Conservation (phyloP, 2,329 filamentous ascomycete genomes). For the Aphanoascus verrucosus region DNA sequence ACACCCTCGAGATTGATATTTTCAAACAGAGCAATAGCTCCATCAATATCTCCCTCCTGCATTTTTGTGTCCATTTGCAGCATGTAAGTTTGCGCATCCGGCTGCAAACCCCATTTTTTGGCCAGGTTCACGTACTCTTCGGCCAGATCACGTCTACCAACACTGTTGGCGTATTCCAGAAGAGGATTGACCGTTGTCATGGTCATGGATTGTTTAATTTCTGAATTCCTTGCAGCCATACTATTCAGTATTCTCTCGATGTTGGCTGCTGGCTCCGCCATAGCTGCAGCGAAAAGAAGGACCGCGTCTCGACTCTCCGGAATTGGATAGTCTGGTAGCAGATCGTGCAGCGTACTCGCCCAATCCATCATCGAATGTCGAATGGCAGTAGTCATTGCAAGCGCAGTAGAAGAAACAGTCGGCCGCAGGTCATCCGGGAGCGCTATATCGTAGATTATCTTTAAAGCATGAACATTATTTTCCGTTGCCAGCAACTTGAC, state of each 20-base stretch:
- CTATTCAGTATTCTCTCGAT: slow-evolving; percentile 61
- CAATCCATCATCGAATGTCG: slow-evolving; percentile 51
- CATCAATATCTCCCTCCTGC: slow-evolving; percentile 59
- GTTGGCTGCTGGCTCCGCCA: slow-evolving; percentile 61
- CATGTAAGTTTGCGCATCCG: slow-evolving; percentile 59
- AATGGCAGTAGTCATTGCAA: slow-evolving; percentile 51
- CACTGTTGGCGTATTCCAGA: slow-evolving; percentile 60
- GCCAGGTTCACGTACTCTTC: slow-evolving; percentile 62
- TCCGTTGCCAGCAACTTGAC: slow-evolving; percentile 52
- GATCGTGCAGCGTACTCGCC: slow-evolving; percentile 51
- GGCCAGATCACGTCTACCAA: slow-evolving; percentile 58
- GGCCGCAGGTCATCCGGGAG: slow-evolving; percentile 35
- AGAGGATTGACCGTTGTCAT: slow-evolving; percentile 66
- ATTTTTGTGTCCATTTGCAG: slow-evolving; percentile 68
- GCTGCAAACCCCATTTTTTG: slow-evolving; percentile 51
- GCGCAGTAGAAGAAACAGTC: slow-evolving; percentile 40
- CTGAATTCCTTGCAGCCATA: slow-evolving; percentile 45
- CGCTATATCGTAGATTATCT: slow-evolving; percentile 55
- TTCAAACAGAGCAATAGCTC: slow-evolving; percentile 46
- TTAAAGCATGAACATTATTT: slow-evolving; percentile 50
- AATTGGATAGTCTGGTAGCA: slow-evolving; percentile 34
- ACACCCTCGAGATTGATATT: slow-evolving; percentile 41
- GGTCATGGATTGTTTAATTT: slow-evolving; percentile 45
- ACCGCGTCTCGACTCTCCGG: slow-evolving; percentile 60
- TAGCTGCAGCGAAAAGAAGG: slow-evolving; percentile 63